Percentiles rank a stretch among this genome's conserved stretches.
These are phyloP conservation scores for Flaveria ramosissima DNA, from an alignment of 129 eudicot species.

Conservation along the genomic window DNA sequence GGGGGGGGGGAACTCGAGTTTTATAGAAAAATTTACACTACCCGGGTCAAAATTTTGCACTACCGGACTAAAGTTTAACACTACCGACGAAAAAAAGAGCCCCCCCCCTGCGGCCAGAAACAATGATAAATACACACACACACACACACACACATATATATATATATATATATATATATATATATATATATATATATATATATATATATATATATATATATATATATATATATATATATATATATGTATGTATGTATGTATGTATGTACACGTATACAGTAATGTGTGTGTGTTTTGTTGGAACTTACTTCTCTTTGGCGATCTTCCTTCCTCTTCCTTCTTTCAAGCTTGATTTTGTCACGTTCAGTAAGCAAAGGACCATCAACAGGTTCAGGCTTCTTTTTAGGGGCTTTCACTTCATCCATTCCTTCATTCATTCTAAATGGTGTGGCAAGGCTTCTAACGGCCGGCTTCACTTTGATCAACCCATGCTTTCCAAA, in stretches of 20 bases:
- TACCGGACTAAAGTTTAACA: no score
- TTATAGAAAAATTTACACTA: no score
- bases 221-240: no score
- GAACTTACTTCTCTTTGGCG: conserved; percentile 88
- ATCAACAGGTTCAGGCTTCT: conserved; percentile 85
- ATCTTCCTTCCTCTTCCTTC: conserved; percentile 95
- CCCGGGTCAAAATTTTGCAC: no score
- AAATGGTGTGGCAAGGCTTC: conserved; percentile 87
- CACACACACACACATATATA: background rate
- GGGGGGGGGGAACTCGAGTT: no score
- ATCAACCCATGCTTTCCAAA: conserved; percentile 91
- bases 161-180: no score
- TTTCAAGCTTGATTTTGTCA: conserved; percentile 90
- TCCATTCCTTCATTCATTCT: conserved; percentile 99
- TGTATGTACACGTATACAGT: background rate
- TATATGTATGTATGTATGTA: no score
- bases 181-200: background rate
- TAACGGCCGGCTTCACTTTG: conserved; percentile 81
- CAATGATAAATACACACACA: background rate
- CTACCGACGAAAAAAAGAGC: no score
- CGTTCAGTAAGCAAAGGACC: conserved; percentile 96
- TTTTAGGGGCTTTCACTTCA: conserved; percentile 73
- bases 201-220: no score
- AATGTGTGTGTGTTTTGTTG: background rate
- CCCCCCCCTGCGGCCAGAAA: no score